Evolutionary conservation across 495 filamentous ascomycete species (phyloP), one percentile per base, ranked within the genome.

Genomic region (Bryoglossum gracile): DNA sequence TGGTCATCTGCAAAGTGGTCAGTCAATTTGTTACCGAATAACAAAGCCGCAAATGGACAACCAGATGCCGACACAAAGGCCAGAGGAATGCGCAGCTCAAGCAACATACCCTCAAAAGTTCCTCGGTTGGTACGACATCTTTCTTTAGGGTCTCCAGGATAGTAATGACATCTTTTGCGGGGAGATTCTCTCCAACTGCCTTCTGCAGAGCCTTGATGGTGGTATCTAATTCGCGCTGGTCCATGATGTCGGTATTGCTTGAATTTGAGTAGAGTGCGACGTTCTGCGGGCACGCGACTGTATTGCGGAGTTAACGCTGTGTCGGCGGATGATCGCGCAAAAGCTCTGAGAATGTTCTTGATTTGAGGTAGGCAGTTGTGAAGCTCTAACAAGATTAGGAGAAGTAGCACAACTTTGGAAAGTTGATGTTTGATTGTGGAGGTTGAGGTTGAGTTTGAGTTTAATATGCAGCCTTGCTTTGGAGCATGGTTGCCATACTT

Each of bases 101-200:
- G 8, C 41, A 47, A 52, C 40, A 53, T 70, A 83, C 80, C 28
- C 84, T 74, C 48, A 89, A 73, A 41, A 95, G 75, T 42, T 94
- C 87, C 66, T 98, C 94, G 11, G 86, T 88, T n/a, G 89, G 81
- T 22, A 73, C 73, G 13, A 91, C 78, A 6, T 83, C 86, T 51
- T 77, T 79, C 67, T 87, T 84, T 32, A 98, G 72, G 6, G 82
- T 77, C 55, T 84, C 81, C 28, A 98, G 70, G 25, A 97, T 72
- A 18, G 68, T 64, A 23, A 89, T 63, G 43, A 95, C 72, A 50
- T 67, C 76, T 6, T 77, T 57, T 6, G 85, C 53, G 0, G 86
- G 74, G 53, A 91, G 83, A 49, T 78, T 78, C 39, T 75, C 76
- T 28, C 68, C 68, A n/a, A 80, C 68, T 25, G 86, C 87, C 73